Evolutionary conservation across 805 yeast genomes (phyloP).

Genomic region (Candida dendrica): DNA sequence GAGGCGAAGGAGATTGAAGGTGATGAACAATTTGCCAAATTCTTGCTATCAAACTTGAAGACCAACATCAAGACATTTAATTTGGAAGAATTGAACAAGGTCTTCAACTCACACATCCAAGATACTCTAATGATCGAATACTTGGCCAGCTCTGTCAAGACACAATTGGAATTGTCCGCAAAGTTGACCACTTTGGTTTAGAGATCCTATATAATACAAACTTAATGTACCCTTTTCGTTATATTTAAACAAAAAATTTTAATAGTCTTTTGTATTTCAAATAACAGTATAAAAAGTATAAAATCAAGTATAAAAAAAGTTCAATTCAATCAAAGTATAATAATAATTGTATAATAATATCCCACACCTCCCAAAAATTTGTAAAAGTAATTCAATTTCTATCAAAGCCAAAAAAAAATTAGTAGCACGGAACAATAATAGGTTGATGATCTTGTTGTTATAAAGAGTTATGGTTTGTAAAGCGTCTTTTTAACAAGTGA

Average conservation of each 20-base stretch:
- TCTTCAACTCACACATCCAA: conserved; percentile 66
- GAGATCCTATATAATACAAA: background rate
- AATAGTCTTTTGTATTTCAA: background rate
- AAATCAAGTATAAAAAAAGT: too few relatives aligned
- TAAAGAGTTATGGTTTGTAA: too few relatives aligned
- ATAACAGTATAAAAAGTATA: background rate
- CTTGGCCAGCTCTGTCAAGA: conserved; percentile 75
- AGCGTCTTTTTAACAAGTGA: too few relatives aligned
- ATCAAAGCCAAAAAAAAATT: background rate
- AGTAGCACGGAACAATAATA: too few relatives aligned
- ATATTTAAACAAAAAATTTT: background rate
- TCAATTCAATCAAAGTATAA: too few relatives aligned
- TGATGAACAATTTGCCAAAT: conserved; percentile 57
- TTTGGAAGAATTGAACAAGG: conserved; percentile 43
- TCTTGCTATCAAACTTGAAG: conserved; percentile 50
- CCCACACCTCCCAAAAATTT: background rate
- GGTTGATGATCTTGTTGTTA: too few relatives aligned
- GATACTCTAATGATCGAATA: conserved; percentile 79
- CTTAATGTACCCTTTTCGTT: background rate
- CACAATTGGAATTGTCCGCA: conserved; percentile 75
- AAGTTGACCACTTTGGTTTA: conserved; percentile 47
- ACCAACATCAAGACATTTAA: conserved; percentile 42
- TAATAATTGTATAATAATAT: background rate
- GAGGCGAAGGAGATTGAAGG: conserved; percentile 36
- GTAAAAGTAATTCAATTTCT: background rate